Conservation (phyloP, 2,329 filamentous ascomycete species). For the Fonsecaea erecta region DNA sequence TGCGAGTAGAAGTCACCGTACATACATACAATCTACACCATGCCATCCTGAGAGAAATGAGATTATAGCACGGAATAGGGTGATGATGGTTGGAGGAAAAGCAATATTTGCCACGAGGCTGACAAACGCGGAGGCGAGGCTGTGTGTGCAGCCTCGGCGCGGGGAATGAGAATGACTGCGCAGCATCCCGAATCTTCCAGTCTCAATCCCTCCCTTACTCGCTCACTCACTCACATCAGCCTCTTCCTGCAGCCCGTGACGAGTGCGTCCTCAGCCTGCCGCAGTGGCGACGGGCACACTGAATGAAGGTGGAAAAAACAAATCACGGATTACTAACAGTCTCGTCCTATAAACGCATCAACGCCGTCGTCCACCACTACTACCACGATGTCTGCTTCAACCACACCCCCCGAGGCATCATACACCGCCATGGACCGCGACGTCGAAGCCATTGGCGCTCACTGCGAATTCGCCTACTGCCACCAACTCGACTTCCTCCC, state of each 20-base stretch:
- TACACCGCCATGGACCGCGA: slow-evolving; percentile 54
- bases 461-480: slow-evolving; percentile 91
- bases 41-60: neutral
- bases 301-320: neutral
- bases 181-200: slow-evolving; percentile 23
- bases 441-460: slow-evolving; percentile 81
- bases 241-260: slow-evolving; percentile 15
- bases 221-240: neutral
- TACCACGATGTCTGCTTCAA: slow-evolving; percentile 35
- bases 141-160: slow-evolving; percentile 27
- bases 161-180: slow-evolving; percentile 22
- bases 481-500: slow-evolving; percentile 95
- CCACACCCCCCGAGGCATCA: slow-evolving; percentile 29
- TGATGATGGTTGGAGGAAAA: no score
- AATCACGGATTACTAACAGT: neutral
- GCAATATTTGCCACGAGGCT: slow-evolving; percentile 16
- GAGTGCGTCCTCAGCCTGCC: slow-evolving; percentile 22
- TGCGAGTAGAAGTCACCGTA: neutral
- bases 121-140: slow-evolving; percentile 16
- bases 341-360: neutral
- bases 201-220: no score
- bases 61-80: no score
- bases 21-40: neutral
- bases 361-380: neutral
- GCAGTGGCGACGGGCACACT: slow-evolving; percentile 17